A percentile compares a stretch with the other conserved stretches of the same genome.
These are phyloP conservation scores for Rhizoctonia solani DNA, from an alignment of 1,284 basidiomycete genomes.

Conservation along the genomic window DNA sequence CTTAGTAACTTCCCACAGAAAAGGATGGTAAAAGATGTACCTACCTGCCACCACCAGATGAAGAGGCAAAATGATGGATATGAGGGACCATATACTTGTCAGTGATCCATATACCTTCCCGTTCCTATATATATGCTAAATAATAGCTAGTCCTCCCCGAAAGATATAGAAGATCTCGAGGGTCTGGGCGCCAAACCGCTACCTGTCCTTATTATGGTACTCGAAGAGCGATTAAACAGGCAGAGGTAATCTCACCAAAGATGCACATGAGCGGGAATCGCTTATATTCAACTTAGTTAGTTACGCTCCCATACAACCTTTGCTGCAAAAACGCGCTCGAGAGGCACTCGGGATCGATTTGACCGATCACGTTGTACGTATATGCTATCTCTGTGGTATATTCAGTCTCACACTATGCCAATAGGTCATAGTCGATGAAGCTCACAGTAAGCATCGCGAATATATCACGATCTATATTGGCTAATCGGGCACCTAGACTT, in stretches of 20 bases:
- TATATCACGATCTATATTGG: conserved; percentile 7
- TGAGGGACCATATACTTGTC: conserved; percentile 87
- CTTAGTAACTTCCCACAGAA: conserved; percentile 50
- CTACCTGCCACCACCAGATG: conserved; percentile 74
- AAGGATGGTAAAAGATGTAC: conserved; percentile 70
- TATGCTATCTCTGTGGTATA: not conserved
- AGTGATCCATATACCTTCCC: conserved; percentile 40
- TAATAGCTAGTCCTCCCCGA: conserved; percentile 69
- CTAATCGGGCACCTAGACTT: conserved; percentile 60
- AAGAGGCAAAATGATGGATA: conserved; percentile 78
- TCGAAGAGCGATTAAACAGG: conserved; percentile 82
- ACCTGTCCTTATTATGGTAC: conserved; percentile 96
- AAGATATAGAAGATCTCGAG: conserved; percentile 94
- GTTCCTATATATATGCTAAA: not conserved
- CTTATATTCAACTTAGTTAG: conserved; percentile 62
- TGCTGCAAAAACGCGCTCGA: conserved; percentile 82
- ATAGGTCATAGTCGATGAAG: conserved; percentile 81
- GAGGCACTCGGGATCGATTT: conserved; percentile 86
- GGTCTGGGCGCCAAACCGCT: conserved; percentile 65
- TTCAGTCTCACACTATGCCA: not conserved
- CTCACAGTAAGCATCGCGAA: conserved; percentile 73
- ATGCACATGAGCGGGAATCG: conserved; percentile 12
- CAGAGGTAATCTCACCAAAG: conserved; percentile 67
- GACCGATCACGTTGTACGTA: conserved; percentile 72
- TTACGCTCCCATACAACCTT: conserved; percentile 94